These are phyloP conservation scores for Trametes polyzona DNA, from an alignment of 1,284 basidiomycete species.

Conservation along the genomic window DNA sequence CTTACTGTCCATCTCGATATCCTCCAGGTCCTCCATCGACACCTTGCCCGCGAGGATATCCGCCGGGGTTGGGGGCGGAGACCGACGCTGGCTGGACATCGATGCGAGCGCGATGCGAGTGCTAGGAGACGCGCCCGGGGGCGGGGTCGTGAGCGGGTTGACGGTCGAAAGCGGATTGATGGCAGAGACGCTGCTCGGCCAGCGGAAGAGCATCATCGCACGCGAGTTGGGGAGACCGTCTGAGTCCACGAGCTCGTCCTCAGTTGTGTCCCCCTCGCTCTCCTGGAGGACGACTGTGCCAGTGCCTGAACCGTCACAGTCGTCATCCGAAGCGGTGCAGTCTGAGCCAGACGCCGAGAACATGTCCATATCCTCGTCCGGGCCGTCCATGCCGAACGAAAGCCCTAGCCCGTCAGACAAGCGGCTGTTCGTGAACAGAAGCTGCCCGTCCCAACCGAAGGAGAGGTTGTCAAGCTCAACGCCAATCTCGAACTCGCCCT, in stretches of 20 bases:
- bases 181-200: conserved; percentile 62
- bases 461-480: conserved; percentile 34
- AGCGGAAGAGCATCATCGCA: conserved; percentile 71
- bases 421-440: conserved; percentile 25
- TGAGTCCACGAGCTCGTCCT: conserved; percentile 77
- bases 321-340: conserved; percentile 33
- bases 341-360: conserved; percentile 24
- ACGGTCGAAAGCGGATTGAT: conserved; percentile 77
- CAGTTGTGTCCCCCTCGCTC: conserved; percentile 43
- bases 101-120: conserved; percentile 37
- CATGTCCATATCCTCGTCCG: conserved; percentile 36
- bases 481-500: conserved; percentile 35
- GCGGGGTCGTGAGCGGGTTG: conserved; percentile 41
- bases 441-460: conserved; percentile 34
- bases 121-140: conserved; percentile 30
- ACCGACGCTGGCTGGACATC: conserved; percentile 39
- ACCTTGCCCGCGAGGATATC: conserved; percentile 67
- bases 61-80: conserved; percentile 52
- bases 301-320: conserved; percentile 38
- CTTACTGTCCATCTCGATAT: conserved; percentile 44
- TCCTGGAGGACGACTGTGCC: conserved; percentile 41
- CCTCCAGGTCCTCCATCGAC: conserved; percentile 49
- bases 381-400: conserved; percentile 14
- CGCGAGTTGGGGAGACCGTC: conserved; percentile 72
- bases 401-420: conserved; percentile 24